phyloP scores from a whole-genome alignment of 2,329 filamentous ascomycete genomes.

The Neonectria hederae region DNA sequence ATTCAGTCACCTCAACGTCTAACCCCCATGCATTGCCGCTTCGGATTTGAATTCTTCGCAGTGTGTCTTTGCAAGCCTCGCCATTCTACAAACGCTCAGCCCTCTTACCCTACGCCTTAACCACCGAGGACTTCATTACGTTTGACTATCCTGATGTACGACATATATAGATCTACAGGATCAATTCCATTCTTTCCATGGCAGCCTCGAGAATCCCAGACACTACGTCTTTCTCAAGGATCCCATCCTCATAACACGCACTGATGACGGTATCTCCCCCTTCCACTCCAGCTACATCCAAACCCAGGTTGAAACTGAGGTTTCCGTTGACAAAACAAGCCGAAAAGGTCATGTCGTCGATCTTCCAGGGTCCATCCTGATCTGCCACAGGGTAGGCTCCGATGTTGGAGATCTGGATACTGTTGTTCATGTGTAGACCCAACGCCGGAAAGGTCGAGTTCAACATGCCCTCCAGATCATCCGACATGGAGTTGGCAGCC shows the following conservation, averaged over 20 bases:
- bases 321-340: slow-evolving; percentile 13
- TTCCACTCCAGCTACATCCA: slow-evolving; percentile 8
- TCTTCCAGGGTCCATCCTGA: slow-evolving; percentile 6
- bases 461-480: slow-evolving; percentile 2
- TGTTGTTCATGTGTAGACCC: slow-evolving; percentile 16
- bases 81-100: too few relatives aligned
- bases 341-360: slow-evolving; percentile 25
- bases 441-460: slow-evolving; percentile 5
- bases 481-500: slow-evolving; percentile 10
- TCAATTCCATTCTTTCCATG: not conserved
- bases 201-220: not conserved
- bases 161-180: not conserved
- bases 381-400: not conserved
- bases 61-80: too few relatives aligned
- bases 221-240: not conserved
- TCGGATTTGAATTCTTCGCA: too few relatives aligned
- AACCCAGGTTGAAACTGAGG: slow-evolving; percentile 10
- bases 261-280: slow-evolving; percentile 20
- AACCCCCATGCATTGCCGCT: too few relatives aligned
- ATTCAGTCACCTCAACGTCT: too few relatives aligned
- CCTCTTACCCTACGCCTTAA: too few relatives aligned
- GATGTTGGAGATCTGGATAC: slow-evolving; percentile 19
- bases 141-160: too few relatives aligned
- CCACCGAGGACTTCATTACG: too few relatives aligned
- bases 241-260: slow-evolving; percentile 23